Conservation (phyloP, 306 rosid genomes). For the Spatholobus suberectus region DNA sequence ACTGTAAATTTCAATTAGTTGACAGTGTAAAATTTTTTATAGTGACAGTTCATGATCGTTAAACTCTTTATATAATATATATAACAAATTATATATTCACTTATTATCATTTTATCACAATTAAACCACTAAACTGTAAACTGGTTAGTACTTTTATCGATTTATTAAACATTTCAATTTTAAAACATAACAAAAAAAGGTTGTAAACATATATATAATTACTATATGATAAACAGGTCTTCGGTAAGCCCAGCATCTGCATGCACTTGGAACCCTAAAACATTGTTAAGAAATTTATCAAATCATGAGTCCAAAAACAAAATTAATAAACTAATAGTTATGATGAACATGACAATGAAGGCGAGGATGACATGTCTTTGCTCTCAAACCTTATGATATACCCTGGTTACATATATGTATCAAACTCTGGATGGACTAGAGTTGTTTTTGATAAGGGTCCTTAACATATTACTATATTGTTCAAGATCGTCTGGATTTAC, state of each 20-base stretch:
- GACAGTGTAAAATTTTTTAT: too few relatives aligned
- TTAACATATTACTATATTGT: conserved; percentile 14
- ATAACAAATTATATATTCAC: too few relatives aligned
- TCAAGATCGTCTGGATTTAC: conserved; percentile 11
- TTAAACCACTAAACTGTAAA: too few relatives aligned
- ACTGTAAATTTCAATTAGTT: too few relatives aligned
- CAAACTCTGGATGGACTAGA: not conserved
- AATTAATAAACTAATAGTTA: not conserved
- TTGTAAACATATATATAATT: too few relatives aligned
- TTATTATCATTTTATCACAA: too few relatives aligned
- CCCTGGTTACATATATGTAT: not conserved
- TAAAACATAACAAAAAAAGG: too few relatives aligned
- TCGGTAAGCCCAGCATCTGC: not conserved
- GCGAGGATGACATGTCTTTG: not conserved
- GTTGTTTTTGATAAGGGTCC: not conserved
- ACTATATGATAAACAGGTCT: not conserved
- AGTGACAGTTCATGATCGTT: too few relatives aligned
- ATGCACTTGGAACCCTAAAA: not conserved
- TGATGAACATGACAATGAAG: not conserved
- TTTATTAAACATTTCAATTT: too few relatives aligned
- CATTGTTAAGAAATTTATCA: not conserved
- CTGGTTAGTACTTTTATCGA: too few relatives aligned
- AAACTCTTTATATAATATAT: too few relatives aligned
- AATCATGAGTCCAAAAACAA: not conserved
- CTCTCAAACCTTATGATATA: not conserved